These are phyloP conservation scores for Delitschia confertaspora DNA, from an alignment of 495 filamentous ascomycete genomes.

Conservation along the genomic window DNA sequence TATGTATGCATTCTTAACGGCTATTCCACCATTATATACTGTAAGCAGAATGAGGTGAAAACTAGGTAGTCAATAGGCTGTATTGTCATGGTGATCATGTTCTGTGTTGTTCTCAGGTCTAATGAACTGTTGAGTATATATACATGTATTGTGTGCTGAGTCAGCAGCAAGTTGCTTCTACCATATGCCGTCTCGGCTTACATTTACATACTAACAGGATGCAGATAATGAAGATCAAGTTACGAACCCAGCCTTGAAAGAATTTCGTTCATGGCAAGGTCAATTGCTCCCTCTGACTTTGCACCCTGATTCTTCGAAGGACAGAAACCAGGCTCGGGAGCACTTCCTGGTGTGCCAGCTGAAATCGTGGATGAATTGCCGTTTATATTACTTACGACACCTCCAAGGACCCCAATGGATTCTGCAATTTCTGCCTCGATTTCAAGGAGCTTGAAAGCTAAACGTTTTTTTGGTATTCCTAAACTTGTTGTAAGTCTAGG, in stretches of 20 bases:
- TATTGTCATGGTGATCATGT: no score
- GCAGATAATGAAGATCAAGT: not conserved
- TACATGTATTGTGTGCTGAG: not conserved
- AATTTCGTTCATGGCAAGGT: no score
- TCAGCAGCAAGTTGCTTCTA: not conserved
- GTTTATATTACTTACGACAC: not conserved
- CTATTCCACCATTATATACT: no score
- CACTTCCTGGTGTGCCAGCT: not conserved
- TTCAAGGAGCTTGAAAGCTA: constrained; percentile 12
- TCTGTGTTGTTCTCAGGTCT: no score
- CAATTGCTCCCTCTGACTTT: constrained; percentile 6
- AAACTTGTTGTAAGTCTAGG: constrained; percentile 1
- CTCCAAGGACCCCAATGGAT: no score
- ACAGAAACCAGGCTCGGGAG: constrained; percentile 1
- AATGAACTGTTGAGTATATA: not conserved
- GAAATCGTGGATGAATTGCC: constrained; percentile 7
- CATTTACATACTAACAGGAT: not conserved
- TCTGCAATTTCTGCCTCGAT: constrained; percentile 8
- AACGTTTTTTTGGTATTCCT: constrained; percentile 1
- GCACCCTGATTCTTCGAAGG: constrained; percentile 1
- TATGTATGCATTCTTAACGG: no score
- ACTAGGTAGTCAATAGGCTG: no score
- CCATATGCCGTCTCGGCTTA: not conserved
- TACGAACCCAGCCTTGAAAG: not conserved
- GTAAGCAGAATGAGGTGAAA: no score